Evolutionary conservation across 1,139 yeast species (phyloP), one percentile per base, ranked within the genome.

Genomic region (Candida freyschussii): DNA sequence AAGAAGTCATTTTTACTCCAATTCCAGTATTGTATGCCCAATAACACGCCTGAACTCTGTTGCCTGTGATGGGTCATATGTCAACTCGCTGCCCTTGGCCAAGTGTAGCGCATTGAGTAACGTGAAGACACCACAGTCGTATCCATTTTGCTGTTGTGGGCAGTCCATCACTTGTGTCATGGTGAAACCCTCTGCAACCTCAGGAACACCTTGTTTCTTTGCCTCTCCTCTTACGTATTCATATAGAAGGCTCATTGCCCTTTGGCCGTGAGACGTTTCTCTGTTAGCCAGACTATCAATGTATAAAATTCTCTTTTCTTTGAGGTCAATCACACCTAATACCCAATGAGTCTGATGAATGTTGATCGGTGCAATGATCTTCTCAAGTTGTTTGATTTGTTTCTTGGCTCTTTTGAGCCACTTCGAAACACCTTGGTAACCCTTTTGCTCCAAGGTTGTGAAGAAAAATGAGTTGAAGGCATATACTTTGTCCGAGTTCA

Each of bases 91-190:
- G 9, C 62, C 61, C 34, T 73, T 55, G 13, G 85, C 64, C 27
- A 84, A 50, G 30, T 70, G 78, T 33, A 76, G 72, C 1, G 86
- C 85, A 39, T 82, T 81, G 36, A 86, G 74, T 56, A 96, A 83
- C 7, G 94, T 75, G 52, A 89, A 91, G 1, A 91, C 95, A 2
- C 99, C 99, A 61, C 99, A 93, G 56, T 93, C 99, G 45, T 58
- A 84, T 0, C 96, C 96, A 54, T 93, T 93, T 20, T 69, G 65
- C 56, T 93, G 99, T 47, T 80, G 86, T 0, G 98, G 98, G 22
- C 89, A 74, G 17, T 67, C 62, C 22, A 65, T 19, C 2, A 44
- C 15, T 36, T 58, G 64, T 16, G 57, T 34, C 52, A 61, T 2
- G 62, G 63, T 24, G 50, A 44, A 26, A 59, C 55, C 38, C 53